Evolutionary conservation across 2,329 filamentous ascomycete species (phyloP), one percentile per base, ranked within the genome.

Genomic region (Aspergillus vadensis): DNA sequence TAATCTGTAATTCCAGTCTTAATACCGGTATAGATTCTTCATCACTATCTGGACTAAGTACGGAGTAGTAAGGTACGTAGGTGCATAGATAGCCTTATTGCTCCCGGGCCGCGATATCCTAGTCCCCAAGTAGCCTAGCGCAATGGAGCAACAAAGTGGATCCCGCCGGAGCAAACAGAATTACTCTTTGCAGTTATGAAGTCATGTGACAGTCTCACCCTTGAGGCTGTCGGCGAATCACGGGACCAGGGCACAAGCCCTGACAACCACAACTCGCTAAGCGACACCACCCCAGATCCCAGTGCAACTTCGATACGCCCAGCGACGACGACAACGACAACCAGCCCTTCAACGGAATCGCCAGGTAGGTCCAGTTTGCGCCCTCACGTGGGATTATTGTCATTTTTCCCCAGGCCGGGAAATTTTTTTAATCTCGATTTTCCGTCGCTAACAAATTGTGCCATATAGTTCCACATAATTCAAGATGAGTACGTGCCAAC

Each of bases 401-500:
- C 51, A 52, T 50, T 9, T 62, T 54, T 58, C 59, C 27, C 19
- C 41, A 38, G 52, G 54, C 38, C 50, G 39, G 52, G 23, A 27
- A 56, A 14, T 57, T 52, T 57, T 62, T 51, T 51, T 65, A 52
- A 59, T 49, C 49, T 65, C 10, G 32, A 36, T 14, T 36, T 36
- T 36, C 5, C 32, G 32, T 65, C 63, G 65, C 70, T 74, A 62
- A 74, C 69, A 51, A 60, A 64, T 62, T 38, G 60, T 58, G 27
- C 62, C 59, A 53, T 38, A 14, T 55, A 54, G 9, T 32, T 51
- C 60, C 70, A 78, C 80, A 77, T 83, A 78, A 81, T 80, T 76
- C 82, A 85, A 80, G 74, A 85, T 85, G 83, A 85, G 83, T 85
- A 84, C 78, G 83, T 80, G 67, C 69, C 68, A 69, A 69, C 64